Conservation (phyloP, 2,329 filamentous ascomycete genomes). For the Cladobotryum protrusum region DNA sequence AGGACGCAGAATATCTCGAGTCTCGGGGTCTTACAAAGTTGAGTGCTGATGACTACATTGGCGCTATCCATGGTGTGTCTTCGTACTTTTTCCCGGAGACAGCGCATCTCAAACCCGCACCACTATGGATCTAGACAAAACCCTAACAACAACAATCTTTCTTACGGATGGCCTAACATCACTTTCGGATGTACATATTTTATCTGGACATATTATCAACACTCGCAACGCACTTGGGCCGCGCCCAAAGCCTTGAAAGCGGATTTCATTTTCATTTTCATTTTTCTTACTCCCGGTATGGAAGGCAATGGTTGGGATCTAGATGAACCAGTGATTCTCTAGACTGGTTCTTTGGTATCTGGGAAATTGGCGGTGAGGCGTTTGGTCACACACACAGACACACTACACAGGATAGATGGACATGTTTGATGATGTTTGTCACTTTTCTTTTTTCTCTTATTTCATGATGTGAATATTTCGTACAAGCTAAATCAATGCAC, state of each 20-base stretch:
- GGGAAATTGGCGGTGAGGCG: conserved; percentile 7
- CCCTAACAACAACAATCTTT: background rate
- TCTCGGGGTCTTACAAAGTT: conserved; percentile 67
- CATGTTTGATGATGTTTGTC: conserved; percentile 4
- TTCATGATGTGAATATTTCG: conserved; percentile 23
- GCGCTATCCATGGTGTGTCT: conserved; percentile 68
- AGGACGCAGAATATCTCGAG: conserved; percentile 59
- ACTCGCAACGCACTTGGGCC: conserved; percentile 12
- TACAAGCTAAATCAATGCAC: conserved; percentile 1
- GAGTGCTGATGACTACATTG: conserved; percentile 74
- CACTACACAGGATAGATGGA: conserved; percentile 12
- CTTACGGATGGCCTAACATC: background rate
- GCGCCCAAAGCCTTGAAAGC: background rate
- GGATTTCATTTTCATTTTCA: background rate
- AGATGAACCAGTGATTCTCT: background rate
- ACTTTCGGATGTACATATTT: conserved; percentile 28
- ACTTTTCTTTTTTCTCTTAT: conserved; percentile 14
- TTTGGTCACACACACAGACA: conserved; percentile 12
- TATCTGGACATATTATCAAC: conserved; percentile 20
- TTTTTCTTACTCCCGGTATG: background rate
- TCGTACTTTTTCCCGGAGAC: conserved; percentile 50
- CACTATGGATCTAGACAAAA: conserved; percentile 44
- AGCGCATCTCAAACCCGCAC: conserved; percentile 25
- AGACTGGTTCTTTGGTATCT: conserved; percentile 1
- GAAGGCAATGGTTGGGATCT: background rate